Percentiles rank a stretch among this genome's conserved stretches.
Evolutionary conservation across 345 rosid species (phyloP).

Genomic region (Acer negundo): DNA sequence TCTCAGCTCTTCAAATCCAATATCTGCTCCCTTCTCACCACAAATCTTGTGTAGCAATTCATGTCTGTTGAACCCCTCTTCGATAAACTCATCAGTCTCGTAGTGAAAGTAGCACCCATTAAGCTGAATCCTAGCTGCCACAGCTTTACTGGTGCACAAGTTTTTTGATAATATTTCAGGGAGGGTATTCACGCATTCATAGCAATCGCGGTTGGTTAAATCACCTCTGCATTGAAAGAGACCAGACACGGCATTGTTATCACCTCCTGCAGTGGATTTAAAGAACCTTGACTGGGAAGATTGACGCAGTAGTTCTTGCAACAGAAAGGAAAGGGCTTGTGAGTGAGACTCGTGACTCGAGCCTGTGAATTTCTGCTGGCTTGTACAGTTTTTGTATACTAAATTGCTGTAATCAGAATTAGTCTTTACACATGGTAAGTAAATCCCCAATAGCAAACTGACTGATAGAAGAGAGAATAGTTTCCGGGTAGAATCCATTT

Average conservation of each 20-base stretch:
- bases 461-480: constrained; percentile 19
- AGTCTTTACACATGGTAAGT: constrained; percentile 19
- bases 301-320: constrained; percentile 43
- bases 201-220: constrained; percentile 46
- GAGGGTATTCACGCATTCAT: constrained; percentile 48
- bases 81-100: constrained; percentile 37
- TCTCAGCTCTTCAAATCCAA: constrained; percentile 48
- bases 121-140: constrained; percentile 63
- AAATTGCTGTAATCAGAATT: constrained; percentile 46
- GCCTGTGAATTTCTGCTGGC: constrained; percentile 23
- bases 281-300: constrained; percentile 56
- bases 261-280: constrained; percentile 50
- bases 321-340: constrained; percentile 44
- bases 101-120: constrained; percentile 68
- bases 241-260: constrained; percentile 48
- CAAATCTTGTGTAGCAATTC: constrained; percentile 57
- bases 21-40: constrained; percentile 34
- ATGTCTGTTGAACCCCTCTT: constrained; percentile 22
- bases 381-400: constrained; percentile 54
- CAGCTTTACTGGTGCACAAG: constrained; percentile 42
- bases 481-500: constrained; percentile 27
- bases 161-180: constrained; percentile 39
- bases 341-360: constrained; percentile 31
- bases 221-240: constrained; percentile 70
- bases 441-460: constrained; percentile 12